Evolutionary conservation across 441 rosid species (phyloP), one percentile per base, ranked within the genome.

Genomic region (Pelargonium citronellum): DNA sequence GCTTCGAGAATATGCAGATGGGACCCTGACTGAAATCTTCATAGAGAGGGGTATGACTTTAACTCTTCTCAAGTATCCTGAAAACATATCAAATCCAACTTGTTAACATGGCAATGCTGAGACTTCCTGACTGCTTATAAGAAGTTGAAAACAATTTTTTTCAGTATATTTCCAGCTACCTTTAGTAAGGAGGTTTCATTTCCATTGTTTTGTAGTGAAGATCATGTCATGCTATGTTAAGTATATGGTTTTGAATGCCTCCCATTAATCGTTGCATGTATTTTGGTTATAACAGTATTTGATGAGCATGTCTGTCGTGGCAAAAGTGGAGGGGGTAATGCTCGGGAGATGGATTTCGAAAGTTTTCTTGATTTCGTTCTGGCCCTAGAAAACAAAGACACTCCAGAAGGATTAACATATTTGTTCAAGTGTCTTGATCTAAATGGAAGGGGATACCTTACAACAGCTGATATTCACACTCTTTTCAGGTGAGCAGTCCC

Each of bases 311-410:
- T 89, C 57, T 90, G 96, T 10, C 92, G 92, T 46, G 88, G 91
- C 49, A 92, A 91, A 79, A 83, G 57, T 64, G 85, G 87, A 4
- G 83, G 89, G 67, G 87, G 87, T 66, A 89, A 84, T 78, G 63
- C 92, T 62, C 76, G 99, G 75, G 98, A 95, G 85, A 95, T 95
- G 99, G 98, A 95, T 71, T 92, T 92, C 17, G 90, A 88, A 78
- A 90, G 96, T 68, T 95, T 91, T 81, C 91, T 95, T 0, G 98
- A 89, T 82, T 95, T 95, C 71, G 97, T 95, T 73, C 85, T 95
- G 73, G 96, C 99, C 72, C 82, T 88, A 73, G 99, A 95, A 77
- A 95, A 92, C 83, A 95, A 92, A 76, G 99, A 95, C 81, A 87
- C 98, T 37, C 87, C 98, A 4, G 99, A 92, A 83, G 99, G 98